These are phyloP conservation scores for Eucalyptus sp. DNA, from an alignment of 345 rosid species.

Conservation along the genomic window DNA sequence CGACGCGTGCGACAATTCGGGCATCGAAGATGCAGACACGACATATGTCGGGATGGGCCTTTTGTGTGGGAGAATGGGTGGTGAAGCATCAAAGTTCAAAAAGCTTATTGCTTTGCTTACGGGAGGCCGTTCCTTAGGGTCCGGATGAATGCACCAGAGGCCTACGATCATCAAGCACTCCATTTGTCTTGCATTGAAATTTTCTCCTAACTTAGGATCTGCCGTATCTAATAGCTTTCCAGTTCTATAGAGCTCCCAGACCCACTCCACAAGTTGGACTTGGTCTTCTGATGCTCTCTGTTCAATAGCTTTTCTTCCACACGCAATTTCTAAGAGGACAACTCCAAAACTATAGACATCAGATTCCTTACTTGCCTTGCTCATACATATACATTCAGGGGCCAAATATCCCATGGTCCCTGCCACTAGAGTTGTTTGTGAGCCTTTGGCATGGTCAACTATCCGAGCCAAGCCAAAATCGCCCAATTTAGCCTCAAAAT, in stretches of 20 bases:
- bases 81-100: not conserved
- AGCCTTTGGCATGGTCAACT: slow-evolving; percentile 11
- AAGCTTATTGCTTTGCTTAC: not conserved
- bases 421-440: not conserved
- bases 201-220: not conserved
- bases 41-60: not conserved
- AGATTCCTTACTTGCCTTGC: not conserved
- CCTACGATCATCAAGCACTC: not conserved
- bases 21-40: not conserved
- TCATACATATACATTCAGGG: not conserved
- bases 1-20: not conserved
- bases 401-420: not conserved
- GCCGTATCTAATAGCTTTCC: not conserved
- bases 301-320: not conserved
- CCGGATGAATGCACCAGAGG: not conserved
- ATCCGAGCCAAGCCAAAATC: slow-evolving; percentile 30
- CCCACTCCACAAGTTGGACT: not conserved
- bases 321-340: not conserved
- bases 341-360: not conserved
- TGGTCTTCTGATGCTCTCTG: not conserved
- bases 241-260: not conserved
- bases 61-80: not conserved
- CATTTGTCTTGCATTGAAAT: not conserved
- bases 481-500: slow-evolving; percentile 12
- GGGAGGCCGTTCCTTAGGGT: not conserved